Base-by-base conservation (phyloP, 495 filamentous ascomycete species). In the Penicillium malachiteum region DNA sequence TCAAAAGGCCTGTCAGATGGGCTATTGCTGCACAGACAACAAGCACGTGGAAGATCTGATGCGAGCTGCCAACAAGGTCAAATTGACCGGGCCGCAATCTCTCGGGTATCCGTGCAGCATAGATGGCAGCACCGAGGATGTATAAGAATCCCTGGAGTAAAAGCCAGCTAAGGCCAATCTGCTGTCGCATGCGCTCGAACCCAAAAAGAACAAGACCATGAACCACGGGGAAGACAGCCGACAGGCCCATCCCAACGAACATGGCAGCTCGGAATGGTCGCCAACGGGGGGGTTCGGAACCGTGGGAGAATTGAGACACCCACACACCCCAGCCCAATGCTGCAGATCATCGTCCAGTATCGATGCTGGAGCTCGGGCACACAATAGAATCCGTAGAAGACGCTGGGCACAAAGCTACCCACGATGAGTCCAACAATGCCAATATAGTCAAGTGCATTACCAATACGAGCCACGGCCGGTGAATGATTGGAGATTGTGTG, bases 361-460 rank as follows among this genome's bases (percentile, higher is more conserved):
- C 79, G 64, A 33, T 73, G 77, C 69, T 88, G 81, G 55, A 91
- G 68, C 7, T 68, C 62, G 16, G 82, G 78, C 35, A 82, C 67
- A 58, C 87, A 90, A 63, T 82, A 87, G 63, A 96, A 91, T 3
- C 88, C 93, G 66, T 96, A 97, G 74, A 88, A 95, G 52, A 96
- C 69, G 44, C 87, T 87, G 3, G 93, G 91, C 16, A 96, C 82
- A 64, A 89, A 95, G 67, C 87, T 92, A 34, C 93, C 92, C 58
- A 90, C 86, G 56, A 96, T 96, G 58, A 96, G 73, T 48, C 87
- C 81, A 32, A 97, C 87, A 65, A 97, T 97, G 9, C 93, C 93
- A 13, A 92, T 80, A 66, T 96, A 96, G 66, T 97, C 93, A 33
- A 97, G 79, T 48, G 87, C 78, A 63, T 91, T 90, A 1, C 86